phyloP scores from a whole-genome alignment of 2,329 filamentous ascomycete genomes.

The Drechslerella dactyloides region DNA sequence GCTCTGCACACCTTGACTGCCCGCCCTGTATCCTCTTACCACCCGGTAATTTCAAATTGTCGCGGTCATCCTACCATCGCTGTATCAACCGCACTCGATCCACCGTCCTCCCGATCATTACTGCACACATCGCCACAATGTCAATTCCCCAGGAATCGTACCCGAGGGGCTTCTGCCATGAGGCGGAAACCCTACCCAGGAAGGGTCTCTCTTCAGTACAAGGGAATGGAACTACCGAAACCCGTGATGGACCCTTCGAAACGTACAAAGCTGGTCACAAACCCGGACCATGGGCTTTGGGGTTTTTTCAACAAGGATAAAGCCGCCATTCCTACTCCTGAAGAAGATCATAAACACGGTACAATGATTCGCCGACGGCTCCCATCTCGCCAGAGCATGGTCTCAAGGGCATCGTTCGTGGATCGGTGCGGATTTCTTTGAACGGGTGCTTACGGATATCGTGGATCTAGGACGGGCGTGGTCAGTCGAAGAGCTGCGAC shows the following conservation, averaged over 20 bases:
- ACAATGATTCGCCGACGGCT: constrained; percentile 43
- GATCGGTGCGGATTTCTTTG: neutral
- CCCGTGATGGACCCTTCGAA: constrained; percentile 69
- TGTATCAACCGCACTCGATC: neutral
- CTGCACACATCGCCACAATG: constrained; percentile 37
- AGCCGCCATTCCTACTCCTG: constrained; percentile 73
- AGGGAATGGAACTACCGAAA: constrained; percentile 69
- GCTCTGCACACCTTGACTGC: constrained; percentile 30
- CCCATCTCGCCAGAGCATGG: neutral
- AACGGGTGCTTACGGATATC: neutral
- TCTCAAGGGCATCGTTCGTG: neutral
- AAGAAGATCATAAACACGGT: constrained; percentile 74
- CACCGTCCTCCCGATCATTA: neutral
- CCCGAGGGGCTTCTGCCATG: constrained; percentile 40
- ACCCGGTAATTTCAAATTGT: neutral
- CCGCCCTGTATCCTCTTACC: constrained; percentile 3
- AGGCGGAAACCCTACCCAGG: constrained; percentile 37
- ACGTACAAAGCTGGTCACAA: constrained; percentile 65
- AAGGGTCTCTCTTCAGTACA: constrained; percentile 33
- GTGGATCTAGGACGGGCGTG: constrained; percentile 70
- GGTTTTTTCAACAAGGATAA: constrained; percentile 80
- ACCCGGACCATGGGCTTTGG: constrained; percentile 86
- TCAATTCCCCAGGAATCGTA: constrained; percentile 33
- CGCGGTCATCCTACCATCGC: neutral
- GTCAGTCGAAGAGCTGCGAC: constrained; percentile 81